These are phyloP conservation scores for Suaeda aralocaspica DNA, from an alignment of 148 eudicot species.

Conservation along the genomic window DNA sequence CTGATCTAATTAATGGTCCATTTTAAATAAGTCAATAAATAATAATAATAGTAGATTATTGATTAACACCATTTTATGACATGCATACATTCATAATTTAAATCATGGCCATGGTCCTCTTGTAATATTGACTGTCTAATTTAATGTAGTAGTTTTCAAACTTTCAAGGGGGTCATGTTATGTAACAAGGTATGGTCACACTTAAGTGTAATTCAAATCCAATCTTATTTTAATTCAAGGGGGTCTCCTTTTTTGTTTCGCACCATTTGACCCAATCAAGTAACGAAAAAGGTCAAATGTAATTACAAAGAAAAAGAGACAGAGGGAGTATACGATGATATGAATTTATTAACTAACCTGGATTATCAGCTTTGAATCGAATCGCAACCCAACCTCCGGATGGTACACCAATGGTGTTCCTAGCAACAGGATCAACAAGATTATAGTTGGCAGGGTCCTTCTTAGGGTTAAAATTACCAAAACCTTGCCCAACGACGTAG, in stretches of 20 bases:
- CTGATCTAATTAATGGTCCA: background rate
- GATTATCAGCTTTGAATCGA: slow-evolving; percentile 59
- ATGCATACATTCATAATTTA: background rate
- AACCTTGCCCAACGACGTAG: slow-evolving; percentile 59
- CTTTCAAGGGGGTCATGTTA: too few relatives aligned
- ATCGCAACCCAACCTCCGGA: slow-evolving; percentile 75
- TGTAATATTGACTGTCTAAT: background rate
- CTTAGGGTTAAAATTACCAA: slow-evolving; percentile 52
- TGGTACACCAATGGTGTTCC: slow-evolving; percentile 60
- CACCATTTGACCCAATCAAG: too few relatives aligned
- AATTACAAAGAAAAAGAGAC: too few relatives aligned
- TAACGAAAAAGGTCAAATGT: too few relatives aligned
- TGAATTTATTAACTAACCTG: slow-evolving; percentile 45
- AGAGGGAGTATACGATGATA: too few relatives aligned
- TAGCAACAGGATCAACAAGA: slow-evolving; percentile 54
- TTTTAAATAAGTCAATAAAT: background rate
- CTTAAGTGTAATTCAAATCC: too few relatives aligned
- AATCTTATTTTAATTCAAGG: too few relatives aligned
- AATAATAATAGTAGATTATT: background rate
- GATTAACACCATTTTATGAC: background rate
- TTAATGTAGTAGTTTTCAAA: too few relatives aligned
- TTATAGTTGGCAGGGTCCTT: slow-evolving; percentile 49
- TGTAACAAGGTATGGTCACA: too few relatives aligned
- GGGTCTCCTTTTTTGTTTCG: too few relatives aligned
- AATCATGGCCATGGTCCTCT: background rate